phyloP scores from a whole-genome alignment of 371 early-diverging fungal genomes.

The Actinomortierella wolfii region DNA sequence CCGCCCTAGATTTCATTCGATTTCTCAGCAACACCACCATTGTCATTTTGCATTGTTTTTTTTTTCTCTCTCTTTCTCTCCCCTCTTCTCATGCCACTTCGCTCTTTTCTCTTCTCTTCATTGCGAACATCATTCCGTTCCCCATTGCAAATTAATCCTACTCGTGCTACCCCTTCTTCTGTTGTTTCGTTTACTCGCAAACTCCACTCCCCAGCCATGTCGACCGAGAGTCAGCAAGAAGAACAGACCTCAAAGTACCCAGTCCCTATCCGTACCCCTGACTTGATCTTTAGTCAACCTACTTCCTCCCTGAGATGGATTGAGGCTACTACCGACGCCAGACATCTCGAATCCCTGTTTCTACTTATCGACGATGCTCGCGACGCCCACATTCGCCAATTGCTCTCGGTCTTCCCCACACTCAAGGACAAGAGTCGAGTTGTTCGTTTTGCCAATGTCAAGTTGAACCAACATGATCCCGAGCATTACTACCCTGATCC shows the following conservation, averaged over 20 bases:
- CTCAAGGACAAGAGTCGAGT: constrained; percentile 10
- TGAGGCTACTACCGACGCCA: constrained; percentile 23
- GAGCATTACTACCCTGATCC: constrained; percentile 6
- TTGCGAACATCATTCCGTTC: too few relatives aligned
- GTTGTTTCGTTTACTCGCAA: too few relatives aligned
- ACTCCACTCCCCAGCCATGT: too few relatives aligned
- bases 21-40: too few relatives aligned
- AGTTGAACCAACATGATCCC: constrained; percentile 24
- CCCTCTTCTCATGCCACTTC: too few relatives aligned
- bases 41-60: too few relatives aligned
- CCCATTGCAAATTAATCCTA: too few relatives aligned
- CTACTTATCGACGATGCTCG: constrained; percentile 24
- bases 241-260: constrained; percentile 6
- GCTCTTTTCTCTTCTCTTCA: too few relatives aligned
- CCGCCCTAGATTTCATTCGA: too few relatives aligned
- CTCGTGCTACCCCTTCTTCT: too few relatives aligned
- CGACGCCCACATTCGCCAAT: constrained; percentile 5
- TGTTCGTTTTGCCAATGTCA: constrained; percentile 18
- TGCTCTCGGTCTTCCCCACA: constrained; percentile 9
- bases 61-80: too few relatives aligned
- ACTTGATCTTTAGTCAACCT: constrained; percentile 17
- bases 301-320: constrained; percentile 12
- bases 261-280: constrained; percentile 9
- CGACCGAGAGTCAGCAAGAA: too few relatives aligned
- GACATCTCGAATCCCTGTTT: constrained; percentile 29